Percentiles rank a stretch among this genome's conserved stretches.
phyloP scores from a whole-genome alignment of 768 basidiomycete species.

The Serendipita sp. region DNA sequence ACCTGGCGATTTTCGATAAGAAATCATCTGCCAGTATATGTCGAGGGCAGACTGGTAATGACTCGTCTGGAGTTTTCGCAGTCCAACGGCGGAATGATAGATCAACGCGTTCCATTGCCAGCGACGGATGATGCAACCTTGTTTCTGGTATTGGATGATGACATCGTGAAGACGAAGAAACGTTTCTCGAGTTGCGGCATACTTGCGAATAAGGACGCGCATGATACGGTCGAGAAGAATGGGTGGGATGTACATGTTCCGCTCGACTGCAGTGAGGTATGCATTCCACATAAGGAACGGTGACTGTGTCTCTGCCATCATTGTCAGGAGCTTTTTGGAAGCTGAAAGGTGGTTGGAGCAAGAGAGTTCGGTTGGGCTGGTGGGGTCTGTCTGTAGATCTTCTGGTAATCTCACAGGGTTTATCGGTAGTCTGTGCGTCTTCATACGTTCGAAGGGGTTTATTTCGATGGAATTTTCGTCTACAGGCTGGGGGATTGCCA shows the following conservation, averaged over 20 bases:
- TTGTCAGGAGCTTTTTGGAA: not conserved
- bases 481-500: not conserved
- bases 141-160: slow-evolving; percentile 36
- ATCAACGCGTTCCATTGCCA: slow-evolving; percentile 70
- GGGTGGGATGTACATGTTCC: slow-evolving; percentile 4
- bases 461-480: not conserved
- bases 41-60: slow-evolving; percentile 47
- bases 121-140: slow-evolving; percentile 37
- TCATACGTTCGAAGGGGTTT: not conserved
- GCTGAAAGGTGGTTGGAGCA: not conserved
- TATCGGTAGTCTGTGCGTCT: not conserved
- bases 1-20: not conserved
- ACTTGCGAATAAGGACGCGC: slow-evolving; percentile 37
- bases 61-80: slow-evolving; percentile 37
- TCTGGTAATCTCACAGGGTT: not conserved
- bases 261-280: not conserved
- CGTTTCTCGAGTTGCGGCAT: slow-evolving; percentile 40
- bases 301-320: slow-evolving; percentile 4
- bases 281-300: not conserved
- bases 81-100: slow-evolving; percentile 48
- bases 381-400: not conserved
- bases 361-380: not conserved
- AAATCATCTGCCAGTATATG: slow-evolving; percentile 45
- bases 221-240: slow-evolving; percentile 38
- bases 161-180: slow-evolving; percentile 59